Percentiles rank a stretch among this genome's conserved stretches.
These are phyloP conservation scores for Plasmodium cynomolgi DNA, from an alignment of 169 alveolate genomes.

Conservation along the genomic window DNA sequence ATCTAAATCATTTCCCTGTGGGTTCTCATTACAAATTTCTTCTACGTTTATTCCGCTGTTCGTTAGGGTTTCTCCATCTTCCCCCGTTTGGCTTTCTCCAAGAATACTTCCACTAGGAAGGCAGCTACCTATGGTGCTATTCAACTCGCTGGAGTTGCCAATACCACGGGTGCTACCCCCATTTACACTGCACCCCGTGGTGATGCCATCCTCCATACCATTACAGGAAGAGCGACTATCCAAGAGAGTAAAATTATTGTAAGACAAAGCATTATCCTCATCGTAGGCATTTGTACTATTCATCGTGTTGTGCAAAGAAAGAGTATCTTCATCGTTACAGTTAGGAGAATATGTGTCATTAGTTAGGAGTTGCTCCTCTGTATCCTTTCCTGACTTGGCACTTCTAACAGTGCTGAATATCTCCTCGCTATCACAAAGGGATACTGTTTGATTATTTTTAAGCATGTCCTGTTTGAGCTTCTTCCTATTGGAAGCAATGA, in stretches of 20 bases:
- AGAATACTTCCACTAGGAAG: neutral
- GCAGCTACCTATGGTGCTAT: neutral
- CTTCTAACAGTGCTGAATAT: slow-evolving; percentile 12
- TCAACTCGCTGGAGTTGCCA: neutral
- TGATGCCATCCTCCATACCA: neutral
- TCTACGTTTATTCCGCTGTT: slow-evolving; percentile 74
- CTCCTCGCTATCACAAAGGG: slow-evolving; percentile 76
- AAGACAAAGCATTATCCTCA: neutral
- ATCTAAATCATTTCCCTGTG: slow-evolving; percentile 79
- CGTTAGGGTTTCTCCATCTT: slow-evolving; percentile 32
- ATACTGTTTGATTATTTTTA: slow-evolving; percentile 45
- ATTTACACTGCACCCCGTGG: neutral
- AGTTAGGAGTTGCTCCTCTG: neutral
- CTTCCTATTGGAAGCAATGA: slow-evolving; percentile 58
- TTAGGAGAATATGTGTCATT: neutral
- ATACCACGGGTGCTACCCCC: neutral
- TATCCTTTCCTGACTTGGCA: neutral
- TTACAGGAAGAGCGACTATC: neutral
- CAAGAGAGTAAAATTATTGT: neutral
- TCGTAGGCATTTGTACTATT: neutral
- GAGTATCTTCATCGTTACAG: neutral
- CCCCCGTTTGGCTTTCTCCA: neutral
- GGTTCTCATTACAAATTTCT: slow-evolving; percentile 80
- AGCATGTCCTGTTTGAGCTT: slow-evolving; percentile 72
- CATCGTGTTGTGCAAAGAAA: neutral